Conservation (phyloP, 1,284 basidiomycete species). For the Ganoderma lucidum region DNA sequence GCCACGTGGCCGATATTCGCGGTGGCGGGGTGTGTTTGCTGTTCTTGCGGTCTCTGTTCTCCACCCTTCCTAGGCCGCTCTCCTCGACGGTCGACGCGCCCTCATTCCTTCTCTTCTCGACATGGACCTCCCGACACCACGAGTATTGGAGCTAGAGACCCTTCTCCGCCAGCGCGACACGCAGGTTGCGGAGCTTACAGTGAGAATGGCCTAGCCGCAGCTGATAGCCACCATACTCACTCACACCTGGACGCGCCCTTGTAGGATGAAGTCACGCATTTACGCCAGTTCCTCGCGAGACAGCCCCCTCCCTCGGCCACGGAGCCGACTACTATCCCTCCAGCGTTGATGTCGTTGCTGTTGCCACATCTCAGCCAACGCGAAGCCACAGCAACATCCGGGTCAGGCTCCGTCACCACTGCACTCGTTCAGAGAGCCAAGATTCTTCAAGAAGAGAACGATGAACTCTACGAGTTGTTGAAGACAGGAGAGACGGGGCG, state of each 20-base stretch:
- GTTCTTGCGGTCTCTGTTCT: slow-evolving; percentile 35
- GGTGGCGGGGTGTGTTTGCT: slow-evolving; percentile 34
- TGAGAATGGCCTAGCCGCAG: slow-evolving; percentile 47
- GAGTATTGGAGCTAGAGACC: slow-evolving; percentile 81
- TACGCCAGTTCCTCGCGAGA: slow-evolving; percentile 66
- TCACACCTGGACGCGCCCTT: slow-evolving; percentile 28
- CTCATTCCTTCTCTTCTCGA: slow-evolving; percentile 29
- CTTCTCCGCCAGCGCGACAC: slow-evolving; percentile 74
- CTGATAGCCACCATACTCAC: slow-evolving; percentile 25
- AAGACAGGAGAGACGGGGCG: slow-evolving; percentile 75
- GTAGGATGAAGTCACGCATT: slow-evolving; percentile 73
- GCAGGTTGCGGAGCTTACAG: slow-evolving; percentile 73
- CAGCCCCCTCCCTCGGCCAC: slow-evolving; percentile 65
- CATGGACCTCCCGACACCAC: slow-evolving; percentile 75
- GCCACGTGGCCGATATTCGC: slow-evolving; percentile 40
- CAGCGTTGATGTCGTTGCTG: slow-evolving; percentile 70
- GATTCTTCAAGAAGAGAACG: slow-evolving; percentile 82
- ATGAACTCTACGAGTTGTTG: slow-evolving; percentile 75
- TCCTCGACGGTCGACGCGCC: slow-evolving; percentile 35
- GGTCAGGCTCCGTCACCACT: slow-evolving; percentile 67
- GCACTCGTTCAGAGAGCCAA: slow-evolving; percentile 76
- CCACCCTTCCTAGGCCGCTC: slow-evolving; percentile 28
- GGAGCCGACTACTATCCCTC: slow-evolving; percentile 71
- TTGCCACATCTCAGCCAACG: slow-evolving; percentile 66
- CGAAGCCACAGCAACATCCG: slow-evolving; percentile 44